These are phyloP conservation scores for Aspergillus sclerotioniger DNA, from an alignment of 495 filamentous ascomycete genomes.

Conservation along the genomic window DNA sequence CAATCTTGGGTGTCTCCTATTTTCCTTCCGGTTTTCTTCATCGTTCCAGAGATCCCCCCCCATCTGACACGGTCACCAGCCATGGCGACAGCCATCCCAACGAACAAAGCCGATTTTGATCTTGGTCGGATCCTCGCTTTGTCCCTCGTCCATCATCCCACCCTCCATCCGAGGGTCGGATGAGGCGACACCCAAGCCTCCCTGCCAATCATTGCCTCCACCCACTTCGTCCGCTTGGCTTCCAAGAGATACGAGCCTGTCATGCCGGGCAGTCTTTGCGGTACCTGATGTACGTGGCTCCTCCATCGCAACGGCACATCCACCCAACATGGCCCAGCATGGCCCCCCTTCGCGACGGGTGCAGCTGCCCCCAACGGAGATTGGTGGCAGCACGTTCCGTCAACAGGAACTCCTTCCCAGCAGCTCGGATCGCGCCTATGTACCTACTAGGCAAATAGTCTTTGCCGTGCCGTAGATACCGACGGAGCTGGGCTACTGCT, in stretches of 20 bases:
- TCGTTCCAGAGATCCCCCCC: background rate
- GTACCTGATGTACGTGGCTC: background rate
- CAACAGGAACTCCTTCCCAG: background rate
- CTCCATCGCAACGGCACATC: background rate
- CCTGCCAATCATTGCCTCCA: background rate
- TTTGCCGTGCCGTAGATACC: background rate
- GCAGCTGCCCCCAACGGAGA: background rate
- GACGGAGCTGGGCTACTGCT: too few species aligned
- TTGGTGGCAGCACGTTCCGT: background rate
- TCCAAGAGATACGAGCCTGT: too few species aligned
- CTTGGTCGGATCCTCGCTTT: background rate
- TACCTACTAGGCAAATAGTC: background rate
- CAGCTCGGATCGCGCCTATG: background rate
- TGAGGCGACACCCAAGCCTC: too few species aligned
- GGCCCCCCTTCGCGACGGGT: background rate
- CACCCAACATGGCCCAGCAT: background rate
- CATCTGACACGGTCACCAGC: slow-evolving; percentile 5
- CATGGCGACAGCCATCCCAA: background rate
- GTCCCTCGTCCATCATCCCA: background rate
- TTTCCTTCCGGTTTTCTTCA: background rate
- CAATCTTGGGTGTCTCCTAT: background rate
- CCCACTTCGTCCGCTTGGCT: background rate
- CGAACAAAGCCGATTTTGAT: too few species aligned
- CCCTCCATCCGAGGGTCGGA: background rate
- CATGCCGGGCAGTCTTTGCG: too few species aligned